Percentiles rank a stretch among this genome's conserved stretches.
Conservation (phyloP, 768 basidiomycete species). For the Pulveroboletus sp. region DNA sequence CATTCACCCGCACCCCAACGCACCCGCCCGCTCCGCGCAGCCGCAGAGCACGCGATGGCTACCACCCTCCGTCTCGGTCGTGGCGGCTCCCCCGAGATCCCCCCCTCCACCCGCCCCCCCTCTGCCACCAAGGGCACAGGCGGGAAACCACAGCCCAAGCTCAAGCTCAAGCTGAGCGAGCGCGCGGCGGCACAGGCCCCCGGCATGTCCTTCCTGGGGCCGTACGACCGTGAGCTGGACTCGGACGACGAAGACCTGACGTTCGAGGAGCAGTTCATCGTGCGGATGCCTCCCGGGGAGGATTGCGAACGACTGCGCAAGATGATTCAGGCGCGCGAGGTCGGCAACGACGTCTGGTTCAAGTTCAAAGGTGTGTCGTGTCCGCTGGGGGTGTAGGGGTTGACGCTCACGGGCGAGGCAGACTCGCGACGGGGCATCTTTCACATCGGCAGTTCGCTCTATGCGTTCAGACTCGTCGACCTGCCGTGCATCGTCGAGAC, state of each 20-base stretch:
- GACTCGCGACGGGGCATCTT: constrained; percentile 91
- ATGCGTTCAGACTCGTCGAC: constrained; percentile 93
- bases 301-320: constrained; percentile 77
- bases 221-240: constrained; percentile 92
- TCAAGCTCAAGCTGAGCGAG: constrained; percentile 85
- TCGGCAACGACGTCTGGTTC: constrained; percentile 88
- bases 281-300: constrained; percentile 82
- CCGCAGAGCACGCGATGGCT: constrained; percentile 35
- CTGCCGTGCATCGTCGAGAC: constrained; percentile 91
- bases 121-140: constrained; percentile 41
- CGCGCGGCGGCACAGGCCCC: constrained; percentile 76
- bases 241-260: constrained; percentile 92
- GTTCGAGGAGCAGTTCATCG: constrained; percentile 96
- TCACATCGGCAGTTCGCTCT: constrained; percentile 74
- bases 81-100: constrained; percentile 26
- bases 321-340: constrained; percentile 75
- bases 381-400: not conserved
- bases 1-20: constrained; percentile 20
- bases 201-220: constrained; percentile 84
- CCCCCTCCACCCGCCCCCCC: constrained; percentile 55
- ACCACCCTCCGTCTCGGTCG: constrained; percentile 32
- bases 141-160: constrained; percentile 60
- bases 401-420: constrained; percentile 31
- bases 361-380: constrained; percentile 94
- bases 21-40: constrained; percentile 32